Evolutionary conservation across 73 alveolate species (phyloP).

Genomic region (Paramecium tetraurelia): DNA sequence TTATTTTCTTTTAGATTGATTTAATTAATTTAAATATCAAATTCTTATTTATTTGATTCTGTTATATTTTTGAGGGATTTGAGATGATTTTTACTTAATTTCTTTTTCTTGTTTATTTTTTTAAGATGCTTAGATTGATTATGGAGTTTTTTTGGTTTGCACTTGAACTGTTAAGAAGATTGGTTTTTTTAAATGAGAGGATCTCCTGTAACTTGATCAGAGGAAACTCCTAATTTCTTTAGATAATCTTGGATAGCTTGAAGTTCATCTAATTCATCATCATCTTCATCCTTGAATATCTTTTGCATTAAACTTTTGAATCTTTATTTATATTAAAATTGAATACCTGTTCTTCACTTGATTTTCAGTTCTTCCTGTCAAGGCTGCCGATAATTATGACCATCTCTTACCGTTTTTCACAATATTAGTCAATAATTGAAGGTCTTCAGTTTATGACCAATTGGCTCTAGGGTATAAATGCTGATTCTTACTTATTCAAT

Average conservation of each 20-base stretch:
- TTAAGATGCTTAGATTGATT: neutral
- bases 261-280: slow-evolving; percentile 15
- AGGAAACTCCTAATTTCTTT: neutral
- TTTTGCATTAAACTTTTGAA: slow-evolving; percentile 11
- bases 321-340: neutral
- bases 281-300: slow-evolving; percentile 10
- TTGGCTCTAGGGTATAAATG: slow-evolving; percentile 20
- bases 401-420: slow-evolving; percentile 85
- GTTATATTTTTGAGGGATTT: neutral
- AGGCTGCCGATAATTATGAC: slow-evolving; percentile 73
- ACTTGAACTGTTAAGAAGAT: neutral
- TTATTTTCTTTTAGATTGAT: neutral
- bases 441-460: slow-evolving; percentile 85
- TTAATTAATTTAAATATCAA: neutral
- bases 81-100: neutral
- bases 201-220: neutral
- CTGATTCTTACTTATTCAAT: slow-evolving; percentile 62
- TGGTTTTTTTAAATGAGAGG: neutral
- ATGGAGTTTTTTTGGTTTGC: neutral
- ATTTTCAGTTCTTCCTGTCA: slow-evolving; percentile 88
- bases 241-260: slow-evolving; percentile 1
- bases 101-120: neutral
- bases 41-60: neutral
- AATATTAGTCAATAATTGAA: slow-evolving; percentile 71
- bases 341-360: slow-evolving; percentile 80